phyloP scores from a whole-genome alignment of 805 yeast genomes.

The Metschnikowia dekortorum region DNA sequence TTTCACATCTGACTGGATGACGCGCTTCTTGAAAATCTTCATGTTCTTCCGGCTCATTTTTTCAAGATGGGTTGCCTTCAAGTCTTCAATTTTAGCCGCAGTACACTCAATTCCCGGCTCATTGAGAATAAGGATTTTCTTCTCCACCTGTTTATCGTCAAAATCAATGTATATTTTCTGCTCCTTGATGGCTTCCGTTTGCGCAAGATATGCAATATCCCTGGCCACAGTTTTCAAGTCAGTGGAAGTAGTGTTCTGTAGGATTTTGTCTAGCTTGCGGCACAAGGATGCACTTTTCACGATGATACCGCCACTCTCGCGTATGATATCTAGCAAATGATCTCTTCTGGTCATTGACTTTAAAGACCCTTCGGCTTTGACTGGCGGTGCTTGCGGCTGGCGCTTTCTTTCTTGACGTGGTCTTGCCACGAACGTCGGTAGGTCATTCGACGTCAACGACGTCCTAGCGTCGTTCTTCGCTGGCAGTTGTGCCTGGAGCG shows the following conservation, averaged over 20 bases:
- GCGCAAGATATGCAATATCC: constrained; percentile 29
- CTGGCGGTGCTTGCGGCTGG: background rate
- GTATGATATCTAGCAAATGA: constrained; percentile 26
- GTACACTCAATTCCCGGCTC: constrained; percentile 27
- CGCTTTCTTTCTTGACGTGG: constrained; percentile 8
- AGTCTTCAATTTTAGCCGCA: constrained; percentile 24
- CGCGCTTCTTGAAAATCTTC: constrained; percentile 9
- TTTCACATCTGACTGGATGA: constrained; percentile 13
- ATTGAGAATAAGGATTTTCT: constrained; percentile 29
- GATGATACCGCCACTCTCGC: constrained; percentile 36
- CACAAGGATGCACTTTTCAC: constrained; percentile 32
- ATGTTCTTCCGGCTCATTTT: constrained; percentile 6
- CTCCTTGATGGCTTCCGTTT: constrained; percentile 19
- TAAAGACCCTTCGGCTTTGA: constrained; percentile 17
- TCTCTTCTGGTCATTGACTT: constrained; percentile 29
- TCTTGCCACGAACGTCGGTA: constrained; percentile 10
- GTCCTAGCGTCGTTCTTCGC: background rate
- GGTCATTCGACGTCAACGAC: constrained; percentile 8
- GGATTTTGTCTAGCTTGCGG: constrained; percentile 27
- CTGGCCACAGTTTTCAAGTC: constrained; percentile 38
- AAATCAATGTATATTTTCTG: constrained; percentile 14
- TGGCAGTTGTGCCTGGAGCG: background rate
- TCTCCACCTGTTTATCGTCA: constrained; percentile 25
- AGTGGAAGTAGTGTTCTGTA: constrained; percentile 27
- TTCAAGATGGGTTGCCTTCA: constrained; percentile 17